Percentiles rank a stretch among this genome's conserved stretches.
phyloP scores from a whole-genome alignment of 1,284 basidiomycete species.

The Cryptococcus sp. region DNA sequence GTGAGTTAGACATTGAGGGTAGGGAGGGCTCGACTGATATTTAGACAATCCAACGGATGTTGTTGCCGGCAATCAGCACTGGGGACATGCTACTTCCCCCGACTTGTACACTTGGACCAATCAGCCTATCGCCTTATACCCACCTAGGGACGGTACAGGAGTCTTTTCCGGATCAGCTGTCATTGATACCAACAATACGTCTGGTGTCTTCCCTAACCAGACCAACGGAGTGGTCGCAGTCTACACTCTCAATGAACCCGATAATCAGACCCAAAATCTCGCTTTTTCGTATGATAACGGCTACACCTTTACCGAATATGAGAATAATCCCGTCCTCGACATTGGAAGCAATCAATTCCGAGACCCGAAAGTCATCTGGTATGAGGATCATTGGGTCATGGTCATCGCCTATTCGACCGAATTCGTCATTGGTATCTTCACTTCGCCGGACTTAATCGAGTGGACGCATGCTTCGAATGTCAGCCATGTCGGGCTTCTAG shows the following conservation, averaged over 20 bases:
- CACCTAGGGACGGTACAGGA: conserved; percentile 28
- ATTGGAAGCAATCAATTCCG: conserved; percentile 45
- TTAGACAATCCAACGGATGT: conserved; percentile 43
- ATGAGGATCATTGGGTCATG: conserved; percentile 48
- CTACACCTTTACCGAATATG: conserved; percentile 46
- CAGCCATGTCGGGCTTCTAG: conserved; percentile 32
- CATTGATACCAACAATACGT: conserved; percentile 49
- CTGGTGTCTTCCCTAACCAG: conserved; percentile 47
- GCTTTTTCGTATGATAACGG: conserved; percentile 48
- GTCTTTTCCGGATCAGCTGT: conserved; percentile 49
- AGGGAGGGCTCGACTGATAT: neutral
- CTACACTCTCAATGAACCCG: conserved; percentile 47
- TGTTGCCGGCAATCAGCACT: conserved; percentile 49
- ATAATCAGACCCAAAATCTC: conserved; percentile 44
- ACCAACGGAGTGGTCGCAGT: conserved; percentile 48
- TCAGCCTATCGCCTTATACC: conserved; percentile 43
- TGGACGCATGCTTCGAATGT: conserved; percentile 47
- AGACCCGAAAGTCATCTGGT: conserved; percentile 50
- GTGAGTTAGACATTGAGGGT: conserved; percentile 11
- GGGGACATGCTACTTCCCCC: conserved; percentile 50
- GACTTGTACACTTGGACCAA: conserved; percentile 51
- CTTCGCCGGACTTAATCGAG: conserved; percentile 42
- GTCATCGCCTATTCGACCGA: conserved; percentile 44
- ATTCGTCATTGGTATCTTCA: conserved; percentile 46
- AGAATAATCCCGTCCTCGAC: conserved; percentile 44